Base-by-base conservation (phyloP, 169 alveolate genomes). In the Eimeria necatrix region DNA sequence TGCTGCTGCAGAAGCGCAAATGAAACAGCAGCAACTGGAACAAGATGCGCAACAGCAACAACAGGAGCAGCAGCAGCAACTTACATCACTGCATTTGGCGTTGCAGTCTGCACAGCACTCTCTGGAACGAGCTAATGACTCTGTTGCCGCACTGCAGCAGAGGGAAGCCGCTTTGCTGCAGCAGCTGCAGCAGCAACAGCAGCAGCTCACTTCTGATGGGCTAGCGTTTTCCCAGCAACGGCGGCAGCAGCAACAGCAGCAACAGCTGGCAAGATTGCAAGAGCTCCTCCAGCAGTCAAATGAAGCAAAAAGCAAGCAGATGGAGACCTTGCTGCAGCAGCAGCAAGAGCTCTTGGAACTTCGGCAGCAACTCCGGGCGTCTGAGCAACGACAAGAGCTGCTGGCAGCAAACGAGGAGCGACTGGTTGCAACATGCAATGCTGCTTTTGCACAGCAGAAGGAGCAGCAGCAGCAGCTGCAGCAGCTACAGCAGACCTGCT, bases 241-340 rank as follows among this genome's bases (percentile, higher is more conserved):
- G 3, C 52, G 80, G 9, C 61, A 78, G 68, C 59, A 83, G 78
- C 91, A 83, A 56, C 78, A 83, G 76, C 91, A 83, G 59, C 73
- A 83, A 56, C 91, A 83, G n/a, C 9, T 83, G 59, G 76, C 32
- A 5, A 83, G 78, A 74, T 78, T 83, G 91, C 91, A 83, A 74
- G 91, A 83, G 91, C 91, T 83, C 76, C 91, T 83, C 76, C 91
- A 59, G 76, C 91, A 83, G 70, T 83, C 91, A 14, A 52, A 83
- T 32, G 78, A 24, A 59, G 91, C 91, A 59, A 83, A 83, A 12
- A 53, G 20, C 9, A 83, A 83, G 14, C 91, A 83, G 46, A 83
- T 59, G 78, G 91, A 83, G 91, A 59, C 53, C 46, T n/a, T 83
- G 91, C 91, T 83, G 91, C 91, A 83, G 91, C 91, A 83, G 91